Conservation (phyloP, 345 rosid species). For the Leavenworthia alabamica region DNA sequence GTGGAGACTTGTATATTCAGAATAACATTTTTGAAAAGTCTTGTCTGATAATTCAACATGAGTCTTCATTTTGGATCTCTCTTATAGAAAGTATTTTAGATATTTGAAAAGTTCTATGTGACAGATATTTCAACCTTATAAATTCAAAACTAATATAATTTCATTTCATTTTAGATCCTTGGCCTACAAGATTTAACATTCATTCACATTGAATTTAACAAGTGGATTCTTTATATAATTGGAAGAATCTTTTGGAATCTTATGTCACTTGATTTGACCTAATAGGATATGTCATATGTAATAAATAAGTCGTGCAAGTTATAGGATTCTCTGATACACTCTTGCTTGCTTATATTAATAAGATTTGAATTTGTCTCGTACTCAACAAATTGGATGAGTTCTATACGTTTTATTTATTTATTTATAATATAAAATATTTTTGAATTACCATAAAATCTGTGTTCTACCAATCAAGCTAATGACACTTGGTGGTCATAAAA, state of each 20-base stretch:
- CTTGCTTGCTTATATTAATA: slow-evolving; percentile 17
- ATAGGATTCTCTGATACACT: slow-evolving; percentile 15
- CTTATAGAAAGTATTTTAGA: no score
- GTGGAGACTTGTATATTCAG: neutral
- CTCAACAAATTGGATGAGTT: slow-evolving; percentile 2
- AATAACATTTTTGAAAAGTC: neutral
- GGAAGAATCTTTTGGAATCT: slow-evolving; percentile 20
- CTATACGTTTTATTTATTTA: neutral
- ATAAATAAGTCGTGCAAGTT: slow-evolving; percentile 26
- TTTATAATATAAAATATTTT: neutral
- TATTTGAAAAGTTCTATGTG: neutral
- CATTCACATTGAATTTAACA: neutral
- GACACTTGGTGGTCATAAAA: no score
- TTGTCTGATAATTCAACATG: no score
- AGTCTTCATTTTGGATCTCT: no score
- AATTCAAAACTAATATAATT: neutral
- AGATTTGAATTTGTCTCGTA: neutral
- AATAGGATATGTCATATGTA: slow-evolving; percentile 13
- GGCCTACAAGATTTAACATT: slow-evolving; percentile 11
- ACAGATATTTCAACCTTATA: neutral
- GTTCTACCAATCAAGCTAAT: no score
- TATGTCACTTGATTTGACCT: slow-evolving; percentile 17
- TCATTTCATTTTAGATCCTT: slow-evolving; percentile 5
- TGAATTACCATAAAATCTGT: no score
- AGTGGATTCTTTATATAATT: neutral